These are phyloP conservation scores for Tylopilus felleus DNA, from an alignment of 768 basidiomycete species.

Conservation along the genomic window DNA sequence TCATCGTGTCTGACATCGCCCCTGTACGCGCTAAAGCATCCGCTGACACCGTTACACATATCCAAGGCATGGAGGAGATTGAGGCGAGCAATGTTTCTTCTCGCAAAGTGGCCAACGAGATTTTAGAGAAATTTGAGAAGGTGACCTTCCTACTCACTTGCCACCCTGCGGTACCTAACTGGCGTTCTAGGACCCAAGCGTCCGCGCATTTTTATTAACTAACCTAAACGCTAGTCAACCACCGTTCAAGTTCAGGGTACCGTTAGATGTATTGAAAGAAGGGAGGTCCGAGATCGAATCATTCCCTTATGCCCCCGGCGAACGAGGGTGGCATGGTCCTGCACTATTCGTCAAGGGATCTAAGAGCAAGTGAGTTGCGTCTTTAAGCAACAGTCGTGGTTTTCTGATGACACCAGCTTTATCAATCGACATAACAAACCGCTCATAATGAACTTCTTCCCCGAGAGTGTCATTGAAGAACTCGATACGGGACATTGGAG, in stretches of 20 bases:
- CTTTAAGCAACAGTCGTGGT: not conserved
- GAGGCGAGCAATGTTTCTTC: slow-evolving; percentile 55
- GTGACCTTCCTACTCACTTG: slow-evolving; percentile 35
- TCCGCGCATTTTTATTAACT: slow-evolving; percentile 83
- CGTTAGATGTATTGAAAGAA: slow-evolving; percentile 59
- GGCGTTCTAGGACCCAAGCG: slow-evolving; percentile 55
- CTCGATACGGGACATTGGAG: slow-evolving; percentile 89
- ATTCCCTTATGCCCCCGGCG: slow-evolving; percentile 68
- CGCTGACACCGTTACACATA: slow-evolving; percentile 62
- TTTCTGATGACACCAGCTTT: slow-evolving; percentile 44
- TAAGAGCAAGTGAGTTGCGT: slow-evolving; percentile 59
- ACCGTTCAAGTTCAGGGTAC: slow-evolving; percentile 65
- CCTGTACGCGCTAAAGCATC: slow-evolving; percentile 60
- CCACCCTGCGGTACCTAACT: slow-evolving; percentile 2
- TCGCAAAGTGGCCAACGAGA: slow-evolving; percentile 66
- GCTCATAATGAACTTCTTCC: slow-evolving; percentile 67
- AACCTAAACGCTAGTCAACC: slow-evolving; percentile 52
- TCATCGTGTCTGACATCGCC: slow-evolving; percentile 81
- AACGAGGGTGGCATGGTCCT: slow-evolving; percentile 51
- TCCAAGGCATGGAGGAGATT: slow-evolving; percentile 71
- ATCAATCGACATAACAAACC: slow-evolving; percentile 71
- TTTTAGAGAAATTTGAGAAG: slow-evolving; percentile 59
- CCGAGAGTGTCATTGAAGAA: slow-evolving; percentile 54
- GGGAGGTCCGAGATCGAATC: slow-evolving; percentile 67
- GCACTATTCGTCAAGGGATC: slow-evolving; percentile 76